Evolutionary conservation across 2,329 filamentous ascomycete species (phyloP).

Genomic region (Colletotrichum shisoi): DNA sequence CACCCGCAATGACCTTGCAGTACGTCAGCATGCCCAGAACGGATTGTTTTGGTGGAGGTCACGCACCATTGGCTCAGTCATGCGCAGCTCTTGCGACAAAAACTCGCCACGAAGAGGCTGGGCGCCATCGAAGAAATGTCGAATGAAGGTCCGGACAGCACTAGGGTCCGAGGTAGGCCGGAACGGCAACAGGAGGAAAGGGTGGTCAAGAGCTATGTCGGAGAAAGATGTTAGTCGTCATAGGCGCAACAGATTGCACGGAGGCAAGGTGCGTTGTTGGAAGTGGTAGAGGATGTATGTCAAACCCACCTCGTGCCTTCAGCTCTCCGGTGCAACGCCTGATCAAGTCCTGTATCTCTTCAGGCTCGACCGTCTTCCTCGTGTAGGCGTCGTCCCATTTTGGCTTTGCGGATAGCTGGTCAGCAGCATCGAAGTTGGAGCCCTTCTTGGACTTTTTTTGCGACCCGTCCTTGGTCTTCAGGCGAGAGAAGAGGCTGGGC

Average conservation of each 20-base stretch:
- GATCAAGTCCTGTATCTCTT: constrained; percentile 89
- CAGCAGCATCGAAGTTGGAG: constrained; percentile 58
- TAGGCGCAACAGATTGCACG: constrained; percentile 17
- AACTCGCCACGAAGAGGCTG: constrained; percentile 71
- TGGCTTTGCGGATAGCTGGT: constrained; percentile 70
- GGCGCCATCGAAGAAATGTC: constrained; percentile 84
- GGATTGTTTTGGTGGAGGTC: constrained; percentile 19
- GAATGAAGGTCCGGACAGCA: constrained; percentile 88
- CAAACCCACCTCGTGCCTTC: constrained; percentile 84
- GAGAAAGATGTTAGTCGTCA: constrained; percentile 20
- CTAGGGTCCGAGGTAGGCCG: constrained; percentile 91
- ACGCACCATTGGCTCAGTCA: constrained; percentile 91
- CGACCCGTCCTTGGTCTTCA: constrained; percentile 78
- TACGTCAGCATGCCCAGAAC: constrained; percentile 30
- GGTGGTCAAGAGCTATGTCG: constrained; percentile 78
- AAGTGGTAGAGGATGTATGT: constrained; percentile 31
- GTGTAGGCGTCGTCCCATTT: constrained; percentile 89
- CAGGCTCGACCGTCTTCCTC: constrained; percentile 80
- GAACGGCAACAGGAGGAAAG: constrained; percentile 93
- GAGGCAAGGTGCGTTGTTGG: constrained; percentile 39
- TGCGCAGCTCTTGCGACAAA: constrained; percentile 83
- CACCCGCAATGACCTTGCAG: constrained; percentile 83
- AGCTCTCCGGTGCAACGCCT: constrained; percentile 87
- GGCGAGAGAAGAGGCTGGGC: constrained; percentile 67
- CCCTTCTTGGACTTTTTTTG: constrained; percentile 72